phyloP scores from a whole-genome alignment of 257 asterid species.

The Solanum tarijense region DNA sequence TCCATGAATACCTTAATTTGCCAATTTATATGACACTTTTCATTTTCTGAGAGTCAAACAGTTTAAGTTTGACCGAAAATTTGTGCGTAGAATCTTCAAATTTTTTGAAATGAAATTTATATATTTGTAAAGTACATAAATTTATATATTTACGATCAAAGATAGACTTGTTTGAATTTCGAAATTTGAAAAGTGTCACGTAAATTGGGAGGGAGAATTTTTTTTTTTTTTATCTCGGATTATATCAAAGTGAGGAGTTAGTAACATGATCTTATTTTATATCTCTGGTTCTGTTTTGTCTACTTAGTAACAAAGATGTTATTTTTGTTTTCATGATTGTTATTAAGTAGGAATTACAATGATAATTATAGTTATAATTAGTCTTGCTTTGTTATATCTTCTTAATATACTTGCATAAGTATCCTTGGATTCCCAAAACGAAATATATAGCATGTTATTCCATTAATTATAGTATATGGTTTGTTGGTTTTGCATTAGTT shows the following conservation, averaged over 20 bases:
- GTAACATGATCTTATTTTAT: too few species aligned
- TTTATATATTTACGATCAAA: too few species aligned
- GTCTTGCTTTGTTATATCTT: not conserved
- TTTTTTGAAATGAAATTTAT: not conserved
- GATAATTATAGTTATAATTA: too few species aligned
- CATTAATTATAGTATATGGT: not conserved
- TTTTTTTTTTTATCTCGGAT: too few species aligned
- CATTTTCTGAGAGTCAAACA: not conserved
- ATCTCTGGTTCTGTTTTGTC: too few species aligned
- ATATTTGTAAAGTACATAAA: too few species aligned
- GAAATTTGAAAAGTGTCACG: not conserved
- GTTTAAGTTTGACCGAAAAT: not conserved
- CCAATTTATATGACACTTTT: not conserved
- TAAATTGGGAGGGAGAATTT: too few species aligned
- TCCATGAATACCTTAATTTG: not conserved
- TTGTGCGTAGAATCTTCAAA: not conserved
- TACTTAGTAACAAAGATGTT: too few species aligned
- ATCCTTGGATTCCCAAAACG: not conserved
- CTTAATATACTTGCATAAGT: not conserved
- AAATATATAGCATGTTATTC: not conserved
- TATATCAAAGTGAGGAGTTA: too few species aligned
- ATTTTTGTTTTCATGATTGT: too few species aligned
- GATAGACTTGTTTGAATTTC: too few species aligned
- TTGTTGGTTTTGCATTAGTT: not conserved
- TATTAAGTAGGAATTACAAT: too few species aligned